Evolutionary conservation across 306 rosid species (phyloP), one percentile per base, ranked within the genome.

Genomic region (Glycyrrhiza uralensis): DNA sequence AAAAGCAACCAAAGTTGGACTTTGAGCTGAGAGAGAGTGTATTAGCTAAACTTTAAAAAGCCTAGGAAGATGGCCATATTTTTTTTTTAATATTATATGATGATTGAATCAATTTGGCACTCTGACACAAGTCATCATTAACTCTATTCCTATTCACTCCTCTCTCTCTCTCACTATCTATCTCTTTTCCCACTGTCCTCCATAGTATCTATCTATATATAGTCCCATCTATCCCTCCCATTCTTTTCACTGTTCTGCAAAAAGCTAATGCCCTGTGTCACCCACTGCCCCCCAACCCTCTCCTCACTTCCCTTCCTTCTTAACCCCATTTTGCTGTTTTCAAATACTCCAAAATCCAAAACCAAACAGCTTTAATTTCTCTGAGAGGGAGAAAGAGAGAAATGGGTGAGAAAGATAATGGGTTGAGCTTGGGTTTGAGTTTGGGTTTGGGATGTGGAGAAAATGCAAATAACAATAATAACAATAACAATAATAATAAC

Each of bases 101-200:
- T 88, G 74, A 83, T 88, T 82, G 80, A 82, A 84, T 83, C 90
- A 88, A 80, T 78, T 64, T 78, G 79, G 54, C 49, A 18, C 66
- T 77, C 89, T 88, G 90, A 73, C 90, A 83, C 72, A 54, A 47
- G 84, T 84, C 88, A 88, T 90, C 87, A 85, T 90, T 93, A 85
- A 41, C 85, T 83, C 92, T 81, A 73, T 66, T 52, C 77, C 80
- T 66, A 58, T 64, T 33, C 28, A 56, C 71, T 26, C 46, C 23
- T 49, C 29, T 59, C 28, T 80, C 32, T 80, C 41, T 42, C 1
- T 20, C 42, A 66, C 18, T 50, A 35, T 46, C 74, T 57, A 10
- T 71, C 80, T 51, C 68, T 78, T 32, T 71, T 73, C 22, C 1
- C 2, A 35, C 69, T 59, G 7, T 77, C 7, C 39, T 71, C 63